A percentile compares a stretch with the other conserved stretches of the same genome.
These are phyloP conservation scores for Lodderomyces theae DNA, from an alignment of 1,139 yeast species.

Conservation along the genomic window DNA sequence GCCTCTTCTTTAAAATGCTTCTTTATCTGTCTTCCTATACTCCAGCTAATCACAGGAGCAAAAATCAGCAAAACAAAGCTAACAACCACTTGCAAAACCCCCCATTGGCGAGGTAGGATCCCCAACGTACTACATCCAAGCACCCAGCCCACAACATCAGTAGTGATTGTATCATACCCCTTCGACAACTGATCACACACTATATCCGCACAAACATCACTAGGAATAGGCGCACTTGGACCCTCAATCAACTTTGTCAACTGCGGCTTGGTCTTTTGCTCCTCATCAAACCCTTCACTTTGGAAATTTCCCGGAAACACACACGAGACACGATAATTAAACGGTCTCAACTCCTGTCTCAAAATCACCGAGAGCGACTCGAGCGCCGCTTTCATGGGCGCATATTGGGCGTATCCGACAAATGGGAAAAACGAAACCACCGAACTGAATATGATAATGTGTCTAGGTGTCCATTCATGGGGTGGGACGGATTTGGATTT, in stretches of 20 bases:
- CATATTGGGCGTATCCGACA: slow-evolving; percentile 88
- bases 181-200: slow-evolving; percentile 54
- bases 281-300: slow-evolving; percentile 83
- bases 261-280: slow-evolving; percentile 80
- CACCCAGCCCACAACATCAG: slow-evolving; percentile 86
- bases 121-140: slow-evolving; percentile 71
- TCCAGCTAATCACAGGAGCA: slow-evolving; percentile 60
- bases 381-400: slow-evolving; percentile 84
- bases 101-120: slow-evolving; percentile 60
- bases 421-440: slow-evolving; percentile 81
- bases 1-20: slow-evolving; percentile 11
- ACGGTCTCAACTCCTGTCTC: slow-evolving; percentile 77
- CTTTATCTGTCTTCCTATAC: slow-evolving; percentile 55
- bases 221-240: slow-evolving; percentile 66
- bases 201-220: slow-evolving; percentile 62
- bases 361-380: slow-evolving; percentile 70
- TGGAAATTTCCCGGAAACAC: slow-evolving; percentile 87
- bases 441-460: slow-evolving; percentile 75
- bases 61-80: slow-evolving; percentile 54
- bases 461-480: slow-evolving; percentile 31
- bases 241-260: slow-evolving; percentile 87
- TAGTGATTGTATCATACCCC: slow-evolving; percentile 75
- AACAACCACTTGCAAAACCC: slow-evolving; percentile 49
- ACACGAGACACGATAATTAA: slow-evolving; percentile 57
- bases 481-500: slow-evolving; percentile 18